phyloP scores from a whole-genome alignment of 2,329 filamentous ascomycete species.

The Trichophyton mentagrophytes region DNA sequence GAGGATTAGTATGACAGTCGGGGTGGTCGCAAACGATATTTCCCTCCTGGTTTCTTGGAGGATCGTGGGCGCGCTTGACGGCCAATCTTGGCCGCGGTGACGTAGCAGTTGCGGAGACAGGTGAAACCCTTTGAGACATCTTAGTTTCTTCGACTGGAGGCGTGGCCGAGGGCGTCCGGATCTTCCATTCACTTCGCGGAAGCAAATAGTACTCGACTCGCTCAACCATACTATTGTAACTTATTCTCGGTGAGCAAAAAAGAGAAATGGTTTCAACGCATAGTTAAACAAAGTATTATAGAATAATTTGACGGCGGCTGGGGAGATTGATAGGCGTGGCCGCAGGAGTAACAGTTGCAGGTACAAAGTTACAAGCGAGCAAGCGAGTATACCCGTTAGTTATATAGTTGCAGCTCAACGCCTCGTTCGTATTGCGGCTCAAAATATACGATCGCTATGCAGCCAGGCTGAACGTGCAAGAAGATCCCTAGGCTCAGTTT shows the following conservation, averaged over 20 bases:
- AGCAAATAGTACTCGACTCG: background rate
- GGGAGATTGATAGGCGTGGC: background rate
- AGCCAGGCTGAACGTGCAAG: background rate
- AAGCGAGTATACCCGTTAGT: background rate
- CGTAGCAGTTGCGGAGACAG: background rate
- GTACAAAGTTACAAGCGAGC: background rate
- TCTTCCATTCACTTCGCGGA: constrained; percentile 1
- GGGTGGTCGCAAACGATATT: constrained; percentile 62
- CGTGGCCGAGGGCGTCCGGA: background rate
- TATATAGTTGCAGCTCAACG: background rate
- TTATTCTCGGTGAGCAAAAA: background rate
- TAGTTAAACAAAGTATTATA: background rate
- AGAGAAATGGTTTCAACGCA: background rate
- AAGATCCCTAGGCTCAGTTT: background rate
- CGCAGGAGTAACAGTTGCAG: background rate
- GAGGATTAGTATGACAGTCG: constrained; percentile 53
- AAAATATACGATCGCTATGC: background rate
- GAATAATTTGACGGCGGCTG: background rate
- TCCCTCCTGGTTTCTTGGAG: constrained; percentile 54
- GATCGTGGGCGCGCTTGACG: constrained; percentile 36
- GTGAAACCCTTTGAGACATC: background rate
- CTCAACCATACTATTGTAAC: background rate
- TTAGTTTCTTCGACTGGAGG: background rate
- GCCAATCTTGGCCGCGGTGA: constrained; percentile 27
- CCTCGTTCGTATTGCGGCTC: background rate